phyloP scores from a whole-genome alignment of 345 rosid genomes.

The Physaria fendleri region DNA sequence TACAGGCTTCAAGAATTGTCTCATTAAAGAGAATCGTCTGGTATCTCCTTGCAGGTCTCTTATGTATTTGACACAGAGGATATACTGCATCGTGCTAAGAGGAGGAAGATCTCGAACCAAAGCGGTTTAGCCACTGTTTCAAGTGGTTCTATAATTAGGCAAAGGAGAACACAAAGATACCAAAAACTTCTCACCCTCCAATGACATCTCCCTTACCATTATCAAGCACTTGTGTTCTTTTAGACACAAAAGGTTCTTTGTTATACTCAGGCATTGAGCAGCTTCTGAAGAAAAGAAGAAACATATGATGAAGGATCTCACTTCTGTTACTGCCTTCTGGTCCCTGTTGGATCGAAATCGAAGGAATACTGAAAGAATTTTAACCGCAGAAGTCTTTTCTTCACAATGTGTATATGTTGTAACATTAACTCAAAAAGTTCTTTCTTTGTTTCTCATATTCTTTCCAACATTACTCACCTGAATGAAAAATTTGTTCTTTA shows the following conservation, averaged over 20 bases:
- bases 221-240: neutral
- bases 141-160: constrained; percentile 30
- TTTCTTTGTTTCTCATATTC: constrained; percentile 20
- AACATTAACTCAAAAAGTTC: constrained; percentile 23
- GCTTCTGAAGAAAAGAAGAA: constrained; percentile 13
- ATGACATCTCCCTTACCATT: constrained; percentile 6
- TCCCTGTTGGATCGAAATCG: constrained; percentile 13
- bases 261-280: constrained; percentile 15
- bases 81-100: constrained; percentile 47
- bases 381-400: neutral
- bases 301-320: neutral
- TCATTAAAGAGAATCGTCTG: neutral
- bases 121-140: constrained; percentile 28
- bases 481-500: constrained; percentile 24
- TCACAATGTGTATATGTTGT: constrained; percentile 23
- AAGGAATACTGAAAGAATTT: constrained; percentile 3
- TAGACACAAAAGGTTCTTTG: constrained; percentile 15
- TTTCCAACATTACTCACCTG: constrained; percentile 25
- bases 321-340: constrained; percentile 2
- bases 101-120: constrained; percentile 24
- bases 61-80: constrained; percentile 89
- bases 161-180: constrained; percentile 40
- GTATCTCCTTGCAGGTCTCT: constrained; percentile 45
- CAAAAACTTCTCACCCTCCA: constrained; percentile 31
- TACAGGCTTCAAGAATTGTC: too few relatives aligned